Evolutionary conservation across 495 filamentous ascomycete species (phyloP), one percentile per base, ranked within the genome.

Genomic region (Podospora comata): DNA sequence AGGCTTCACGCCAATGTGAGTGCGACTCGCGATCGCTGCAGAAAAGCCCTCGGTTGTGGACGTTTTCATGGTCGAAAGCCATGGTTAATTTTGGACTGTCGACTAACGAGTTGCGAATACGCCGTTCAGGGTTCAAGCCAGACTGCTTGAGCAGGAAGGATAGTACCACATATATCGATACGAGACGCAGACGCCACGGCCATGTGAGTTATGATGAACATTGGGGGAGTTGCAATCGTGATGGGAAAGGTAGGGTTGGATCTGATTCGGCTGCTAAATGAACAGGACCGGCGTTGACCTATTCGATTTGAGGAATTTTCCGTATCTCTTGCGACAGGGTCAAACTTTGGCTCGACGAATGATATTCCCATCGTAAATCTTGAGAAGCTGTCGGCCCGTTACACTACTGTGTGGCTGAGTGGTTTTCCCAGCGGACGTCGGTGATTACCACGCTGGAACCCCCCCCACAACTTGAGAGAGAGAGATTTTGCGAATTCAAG

Each of bases 21-120:
- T 58, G 55, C 55, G 55, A 58, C n/a, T 58, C 55, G 18, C 55
- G 55, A 58, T 58, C 55, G 26, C 55, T 58, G 55, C 55, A 58
- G 39, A 58, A 58, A 58, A 7, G n/a, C 23, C 55, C 55, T 58
- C 55, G 55, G 55, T 23, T 58, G 23, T 58, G 18, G n/a, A n/a
- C 3, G 7, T 58, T 58, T 26, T 19, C 23, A 58, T 58, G 57
- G 60, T 62, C 18, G 27, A 9, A 60, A 15, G 39, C 13, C 9
- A 48, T 48, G 13, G 13, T 48, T 48, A 13, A 48, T 48, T 48
- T 48, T 58, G 23, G 55, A 58, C n/a, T 26, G 55, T 19, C 55
- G 55, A 58, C 55, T 58, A 3, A 58, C 55, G 1, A 58, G 5
- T 58, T 58, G 55, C 55, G n/a, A 58, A 58, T 58, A 58, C n/a